These are phyloP conservation scores for Peribolospora baueri DNA, from an alignment of 768 basidiomycete genomes.

Conservation along the genomic window DNA sequence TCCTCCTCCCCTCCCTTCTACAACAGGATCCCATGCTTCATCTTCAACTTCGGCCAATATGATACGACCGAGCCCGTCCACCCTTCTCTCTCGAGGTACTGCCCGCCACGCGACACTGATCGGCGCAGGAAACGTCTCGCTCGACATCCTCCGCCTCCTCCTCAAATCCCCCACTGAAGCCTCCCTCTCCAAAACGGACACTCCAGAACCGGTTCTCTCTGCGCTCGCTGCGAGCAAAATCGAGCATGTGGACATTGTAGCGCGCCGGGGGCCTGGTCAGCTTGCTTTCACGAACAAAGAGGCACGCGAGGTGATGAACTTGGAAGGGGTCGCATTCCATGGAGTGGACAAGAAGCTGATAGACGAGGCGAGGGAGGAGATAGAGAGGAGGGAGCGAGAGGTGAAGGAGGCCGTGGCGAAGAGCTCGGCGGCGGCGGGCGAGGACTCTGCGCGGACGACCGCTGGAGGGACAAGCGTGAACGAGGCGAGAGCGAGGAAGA, in stretches of 20 bases:
- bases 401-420: too few relatives aligned
- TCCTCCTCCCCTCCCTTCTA: too few relatives aligned
- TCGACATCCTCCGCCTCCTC: slow-evolving; percentile 76
- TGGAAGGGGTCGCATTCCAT: slow-evolving; percentile 42
- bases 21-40: too few relatives aligned
- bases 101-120: slow-evolving; percentile 54
- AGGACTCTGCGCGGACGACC: too few relatives aligned
- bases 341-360: slow-evolving; percentile 14
- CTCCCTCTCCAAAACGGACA: slow-evolving; percentile 41
- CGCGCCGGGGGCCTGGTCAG: slow-evolving; percentile 62
- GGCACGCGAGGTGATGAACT: slow-evolving; percentile 49
- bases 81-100: slow-evolving; percentile 40
- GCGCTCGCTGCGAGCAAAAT: slow-evolving; percentile 39
- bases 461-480: too few relatives aligned
- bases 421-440: too few relatives aligned
- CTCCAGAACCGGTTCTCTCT: slow-evolving; percentile 48
- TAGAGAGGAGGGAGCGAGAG: slow-evolving; percentile 1
- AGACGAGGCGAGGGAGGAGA: slow-evolving; percentile 12
- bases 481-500: too few relatives aligned
- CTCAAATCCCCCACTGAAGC: slow-evolving; percentile 36
- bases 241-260: slow-evolving; percentile 56
- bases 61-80: slow-evolving; percentile 9
- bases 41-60: slow-evolving; percentile 6
- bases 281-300: slow-evolving; percentile 85
- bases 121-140: slow-evolving; percentile 82